A percentile compares a stretch with the other conserved stretches of the same genome.
Evolutionary conservation across 1,139 yeast species (phyloP).

Genomic region (Protomyces pachydermus): DNA sequence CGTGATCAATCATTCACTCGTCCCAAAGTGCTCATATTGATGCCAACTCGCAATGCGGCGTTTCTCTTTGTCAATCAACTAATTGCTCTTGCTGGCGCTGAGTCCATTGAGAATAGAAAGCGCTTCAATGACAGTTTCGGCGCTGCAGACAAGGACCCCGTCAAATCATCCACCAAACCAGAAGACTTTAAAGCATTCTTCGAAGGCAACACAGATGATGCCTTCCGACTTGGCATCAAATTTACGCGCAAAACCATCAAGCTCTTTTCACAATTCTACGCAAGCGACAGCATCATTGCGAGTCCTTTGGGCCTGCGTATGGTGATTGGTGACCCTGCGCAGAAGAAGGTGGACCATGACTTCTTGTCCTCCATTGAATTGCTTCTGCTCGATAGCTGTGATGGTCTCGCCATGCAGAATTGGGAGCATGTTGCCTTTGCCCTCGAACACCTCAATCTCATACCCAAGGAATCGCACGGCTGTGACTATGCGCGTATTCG

Average conservation of each 20-base stretch:
- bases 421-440: slow-evolving; percentile 75
- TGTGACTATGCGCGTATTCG: slow-evolving; percentile 89
- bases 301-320: slow-evolving; percentile 87
- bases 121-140: slow-evolving; percentile 69
- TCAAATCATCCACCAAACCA: slow-evolving; percentile 53
- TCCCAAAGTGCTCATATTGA: slow-evolving; percentile 74
- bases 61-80: slow-evolving; percentile 62
- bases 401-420: slow-evolving; percentile 86
- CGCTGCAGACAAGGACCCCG: slow-evolving; percentile 39
- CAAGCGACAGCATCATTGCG: slow-evolving; percentile 80
- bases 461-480: slow-evolving; percentile 73
- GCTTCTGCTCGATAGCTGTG: slow-evolving; percentile 71
- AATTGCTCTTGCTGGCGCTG: slow-evolving; percentile 59
- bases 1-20: slow-evolving; percentile 95
- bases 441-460: slow-evolving; percentile 63
- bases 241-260: slow-evolving; percentile 83
- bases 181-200: slow-evolving; percentile 74
- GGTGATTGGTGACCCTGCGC: slow-evolving; percentile 54
- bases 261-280: slow-evolving; percentile 75
- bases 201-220: slow-evolving; percentile 87
- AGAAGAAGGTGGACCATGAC: slow-evolving; percentile 48
- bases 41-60: slow-evolving; percentile 82
- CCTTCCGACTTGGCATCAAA: slow-evolving; percentile 82
- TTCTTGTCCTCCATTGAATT: slow-evolving; percentile 86
- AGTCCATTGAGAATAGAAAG: slow-evolving; percentile 68